These are phyloP conservation scores for Aquilaria sinensis DNA, from an alignment of 345 rosid species.

Conservation along the genomic window DNA sequence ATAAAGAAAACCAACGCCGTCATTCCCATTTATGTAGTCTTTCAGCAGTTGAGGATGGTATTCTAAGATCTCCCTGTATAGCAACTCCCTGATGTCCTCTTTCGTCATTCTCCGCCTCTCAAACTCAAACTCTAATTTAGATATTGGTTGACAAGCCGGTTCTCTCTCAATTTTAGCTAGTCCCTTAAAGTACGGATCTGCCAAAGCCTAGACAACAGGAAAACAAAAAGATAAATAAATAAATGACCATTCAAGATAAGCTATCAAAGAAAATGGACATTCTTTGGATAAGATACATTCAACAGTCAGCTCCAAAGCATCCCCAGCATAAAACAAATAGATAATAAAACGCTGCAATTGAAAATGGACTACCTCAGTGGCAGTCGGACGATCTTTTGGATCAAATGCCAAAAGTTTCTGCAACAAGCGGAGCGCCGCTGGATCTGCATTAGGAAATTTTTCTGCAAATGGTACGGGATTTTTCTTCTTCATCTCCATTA, in stretches of 20 bases:
- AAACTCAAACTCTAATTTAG: constrained; percentile 94
- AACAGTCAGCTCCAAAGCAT: not conserved
- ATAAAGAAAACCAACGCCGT: constrained; percentile 81
- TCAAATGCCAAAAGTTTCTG: constrained; percentile 91
- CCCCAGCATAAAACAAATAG: not conserved
- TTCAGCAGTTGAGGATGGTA: constrained; percentile 95
- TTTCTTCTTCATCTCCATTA: constrained; percentile 80
- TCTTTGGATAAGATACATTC: not conserved
- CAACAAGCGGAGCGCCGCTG: constrained; percentile 62
- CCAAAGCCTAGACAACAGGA: constrained; percentile 52
- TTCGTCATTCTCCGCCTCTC: constrained; percentile 88
- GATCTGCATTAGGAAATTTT: constrained; percentile 87
- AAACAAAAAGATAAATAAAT: not conserved
- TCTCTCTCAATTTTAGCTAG: constrained; percentile 90
- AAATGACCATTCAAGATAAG: not conserved
- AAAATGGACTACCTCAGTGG: constrained; percentile 58
- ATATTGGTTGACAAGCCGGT: constrained; percentile 80
- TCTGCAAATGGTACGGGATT: constrained; percentile 58
- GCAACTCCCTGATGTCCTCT: constrained; percentile 80
- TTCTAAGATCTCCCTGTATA: constrained; percentile 87
- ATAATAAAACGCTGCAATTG: not conserved
- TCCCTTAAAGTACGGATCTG: constrained; percentile 95
- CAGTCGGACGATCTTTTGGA: constrained; percentile 92
- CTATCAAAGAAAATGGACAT: not conserved
- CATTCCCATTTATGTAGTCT: constrained; percentile 79